Conservation (phyloP, 495 filamentous ascomycete genomes). For the Jackrogersella multiformis region DNA sequence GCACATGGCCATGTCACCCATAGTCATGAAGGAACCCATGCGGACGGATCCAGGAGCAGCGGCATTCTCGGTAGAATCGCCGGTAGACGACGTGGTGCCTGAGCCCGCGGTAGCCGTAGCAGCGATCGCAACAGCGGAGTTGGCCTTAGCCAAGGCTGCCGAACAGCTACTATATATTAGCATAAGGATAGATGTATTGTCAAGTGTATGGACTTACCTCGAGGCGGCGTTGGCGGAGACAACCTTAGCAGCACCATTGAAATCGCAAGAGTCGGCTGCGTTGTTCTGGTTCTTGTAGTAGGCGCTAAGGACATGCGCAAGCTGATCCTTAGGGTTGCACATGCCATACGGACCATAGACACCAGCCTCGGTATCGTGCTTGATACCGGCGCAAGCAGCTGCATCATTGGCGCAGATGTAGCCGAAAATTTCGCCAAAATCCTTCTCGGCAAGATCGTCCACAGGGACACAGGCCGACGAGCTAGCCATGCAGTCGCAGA, state of each 20-base stretch:
- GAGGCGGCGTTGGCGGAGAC: constrained; percentile 47
- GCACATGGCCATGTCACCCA: constrained; percentile 72
- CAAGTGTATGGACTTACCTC: constrained; percentile 25
- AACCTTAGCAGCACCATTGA: constrained; percentile 70
- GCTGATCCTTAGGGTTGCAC: constrained; percentile 80
- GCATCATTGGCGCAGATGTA: constrained; percentile 71
- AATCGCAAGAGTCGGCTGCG: constrained; percentile 73
- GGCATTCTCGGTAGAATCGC: constrained; percentile 40
- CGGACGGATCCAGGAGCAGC: constrained; percentile 50
- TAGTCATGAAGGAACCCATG: constrained; percentile 63
- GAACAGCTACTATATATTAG: constrained; percentile 31
- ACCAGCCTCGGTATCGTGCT: constrained; percentile 73
- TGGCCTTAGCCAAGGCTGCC: constrained; percentile 53
- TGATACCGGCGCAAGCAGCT: constrained; percentile 72
- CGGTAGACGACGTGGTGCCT: constrained; percentile 43
- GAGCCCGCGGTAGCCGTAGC: constrained; percentile 57
- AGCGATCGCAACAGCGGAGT: constrained; percentile 54
- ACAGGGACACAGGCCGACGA: constrained; percentile 75
- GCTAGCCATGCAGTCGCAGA: constrained; percentile 85
- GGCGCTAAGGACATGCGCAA: constrained; percentile 80
- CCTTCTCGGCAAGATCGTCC: constrained; percentile 54
- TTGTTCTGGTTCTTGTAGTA: constrained; percentile 77
- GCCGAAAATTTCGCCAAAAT: constrained; percentile 73
- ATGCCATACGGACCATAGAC: constrained; percentile 89
- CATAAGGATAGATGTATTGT: neutral